A percentile compares a stretch with the other conserved stretches of the same genome.
Conservation (phyloP, 1,284 basidiomycete species). For the Cutaneotrichosporon spelunceum region DNA sequence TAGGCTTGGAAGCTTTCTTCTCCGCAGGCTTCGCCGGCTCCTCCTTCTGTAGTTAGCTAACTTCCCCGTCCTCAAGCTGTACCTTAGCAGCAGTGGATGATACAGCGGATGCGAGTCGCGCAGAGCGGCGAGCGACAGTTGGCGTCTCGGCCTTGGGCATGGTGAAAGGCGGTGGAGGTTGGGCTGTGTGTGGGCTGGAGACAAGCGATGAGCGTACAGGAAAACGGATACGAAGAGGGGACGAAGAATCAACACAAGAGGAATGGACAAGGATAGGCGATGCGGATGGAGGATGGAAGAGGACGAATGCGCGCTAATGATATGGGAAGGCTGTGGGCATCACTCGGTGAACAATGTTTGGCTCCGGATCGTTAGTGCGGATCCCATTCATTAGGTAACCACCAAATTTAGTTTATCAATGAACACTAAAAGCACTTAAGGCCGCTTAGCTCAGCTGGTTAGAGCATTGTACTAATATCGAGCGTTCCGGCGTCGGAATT, state of each 20-base stretch:
- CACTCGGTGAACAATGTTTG: neutral
- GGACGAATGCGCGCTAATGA: neutral
- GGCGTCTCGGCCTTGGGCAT: constrained; percentile 29
- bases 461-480: constrained; percentile 1
- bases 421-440: neutral
- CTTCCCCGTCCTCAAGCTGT: too few species aligned
- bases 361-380: neutral
- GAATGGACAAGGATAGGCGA: neutral
- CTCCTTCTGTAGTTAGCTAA: constrained; percentile 11
- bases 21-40: constrained; percentile 5
- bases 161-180: constrained; percentile 5
- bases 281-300: neutral
- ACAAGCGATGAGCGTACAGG: neutral
- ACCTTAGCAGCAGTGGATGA: constrained; percentile 25
- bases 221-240: neutral
- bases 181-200: neutral
- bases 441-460: constrained; percentile 3
- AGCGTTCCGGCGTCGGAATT: neutral
- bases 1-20: constrained; percentile 4
- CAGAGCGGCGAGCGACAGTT: constrained; percentile 20
- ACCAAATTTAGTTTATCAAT: too few species aligned
- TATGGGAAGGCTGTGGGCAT: neutral
- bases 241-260: neutral
- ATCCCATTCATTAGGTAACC: too few species aligned
- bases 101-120: constrained; percentile 36